Base-by-base conservation (phyloP, 2,329 filamentous ascomycete genomes). In the Calonectria hawksworthii region DNA sequence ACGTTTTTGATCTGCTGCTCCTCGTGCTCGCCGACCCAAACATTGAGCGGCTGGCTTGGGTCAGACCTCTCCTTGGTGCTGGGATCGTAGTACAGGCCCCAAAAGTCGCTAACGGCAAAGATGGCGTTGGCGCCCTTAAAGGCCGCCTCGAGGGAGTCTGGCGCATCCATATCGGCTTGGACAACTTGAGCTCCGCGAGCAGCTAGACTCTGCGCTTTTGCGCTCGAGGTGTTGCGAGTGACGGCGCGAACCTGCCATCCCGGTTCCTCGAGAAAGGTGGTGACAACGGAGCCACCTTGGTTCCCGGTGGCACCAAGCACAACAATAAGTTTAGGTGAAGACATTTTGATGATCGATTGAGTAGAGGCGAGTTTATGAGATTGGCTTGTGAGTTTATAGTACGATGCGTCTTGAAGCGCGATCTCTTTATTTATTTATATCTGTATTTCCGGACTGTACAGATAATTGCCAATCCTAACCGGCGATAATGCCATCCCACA, bases 1-100 rank as follows among this genome's bases (percentile, higher is more conserved):
- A 85, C 81, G 38, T 84, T 85, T 70, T 82, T 84, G 0, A 82
- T 78, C 68, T 87, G 85, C 64, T 82, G 80, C 3, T 81, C 70
- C 56, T 87, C 86, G n/a, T 79, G 69, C n/a, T 83, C 77, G 21
- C 70, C 75, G 3, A 74, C 76, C 72, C 75, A 81, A 4, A 68
- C 73, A 38, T 76, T 77, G 2, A 81, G 69, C 18, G 69, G 30
- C 52, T 78, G 75, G 0, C 70, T 77, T 6, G 70, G 72, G 50
- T 74, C 75, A 9, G 72, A 44, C 21, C 34, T 80, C 9, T 65
- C 47, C 21, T 65, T 69, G n/a, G 76, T 74, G 10, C 65, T 28
- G 5, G 73, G 75, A 13, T 79, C 68, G 2, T 14, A 23, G 30
- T 73, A 76, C 0, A 76, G n/a, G 23, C 74, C 76, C 77, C 78